These are phyloP conservation scores for Peronospora tabacina DNA, from an alignment of 352 stramenopile species.

Conservation along the genomic window DNA sequence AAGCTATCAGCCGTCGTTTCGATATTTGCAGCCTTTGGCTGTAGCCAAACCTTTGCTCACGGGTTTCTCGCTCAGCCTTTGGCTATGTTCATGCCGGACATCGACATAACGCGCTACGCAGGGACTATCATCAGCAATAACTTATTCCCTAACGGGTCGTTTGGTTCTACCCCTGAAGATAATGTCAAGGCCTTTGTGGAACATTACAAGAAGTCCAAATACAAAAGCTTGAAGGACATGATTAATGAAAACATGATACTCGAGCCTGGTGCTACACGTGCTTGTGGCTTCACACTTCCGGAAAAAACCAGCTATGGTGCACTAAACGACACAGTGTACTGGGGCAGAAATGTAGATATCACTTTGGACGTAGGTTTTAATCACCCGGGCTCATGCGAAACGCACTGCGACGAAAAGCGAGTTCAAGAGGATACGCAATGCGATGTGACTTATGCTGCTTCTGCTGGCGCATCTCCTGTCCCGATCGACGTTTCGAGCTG, in stretches of 20 bases:
- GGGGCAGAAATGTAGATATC: slow-evolving; percentile 28
- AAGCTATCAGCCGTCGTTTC: slow-evolving; percentile 5
- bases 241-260: slow-evolving; percentile 33
- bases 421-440: slow-evolving; percentile 36
- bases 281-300: slow-evolving; percentile 40
- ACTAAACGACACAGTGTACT: slow-evolving; percentile 36
- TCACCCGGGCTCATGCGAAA: slow-evolving; percentile 41
- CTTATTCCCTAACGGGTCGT: slow-evolving; percentile 21
- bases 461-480: slow-evolving; percentile 21
- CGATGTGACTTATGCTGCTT: slow-evolving; percentile 23
- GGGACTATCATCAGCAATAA: slow-evolving; percentile 35
- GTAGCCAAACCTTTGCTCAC: slow-evolving; percentile 22
- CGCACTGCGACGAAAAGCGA: slow-evolving; percentile 35
- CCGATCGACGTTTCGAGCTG: slow-evolving; percentile 36
- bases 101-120: slow-evolving; percentile 39
- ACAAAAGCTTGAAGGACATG: slow-evolving; percentile 33
- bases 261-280: slow-evolving; percentile 15
- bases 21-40: slow-evolving; percentile 7
- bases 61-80: slow-evolving; percentile 34
- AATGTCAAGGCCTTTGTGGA: slow-evolving; percentile 37
- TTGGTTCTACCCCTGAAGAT: background rate
- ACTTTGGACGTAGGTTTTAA: slow-evolving; percentile 29
- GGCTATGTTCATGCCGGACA: slow-evolving; percentile 29
- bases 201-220: slow-evolving; percentile 34
- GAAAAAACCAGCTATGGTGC: slow-evolving; percentile 26